A percentile compares a stretch with the other conserved stretches of the same genome.
phyloP scores from a whole-genome alignment of 2,329 filamentous ascomycete species.

The Penicillium occitanis region DNA sequence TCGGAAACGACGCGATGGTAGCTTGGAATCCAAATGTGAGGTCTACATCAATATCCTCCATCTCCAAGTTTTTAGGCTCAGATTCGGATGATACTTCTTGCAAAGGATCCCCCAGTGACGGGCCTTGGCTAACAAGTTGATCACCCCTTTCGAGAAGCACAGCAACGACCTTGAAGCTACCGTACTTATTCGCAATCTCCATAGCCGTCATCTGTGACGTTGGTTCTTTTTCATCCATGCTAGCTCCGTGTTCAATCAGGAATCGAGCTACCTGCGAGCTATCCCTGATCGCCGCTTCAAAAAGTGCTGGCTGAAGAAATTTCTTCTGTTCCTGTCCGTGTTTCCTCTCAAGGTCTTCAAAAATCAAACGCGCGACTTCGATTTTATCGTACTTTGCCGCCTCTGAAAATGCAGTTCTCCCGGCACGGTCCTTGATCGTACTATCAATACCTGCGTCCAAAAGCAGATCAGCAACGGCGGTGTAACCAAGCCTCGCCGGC shows the following conservation, averaged over 20 bases:
- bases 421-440: neutral
- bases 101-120: neutral
- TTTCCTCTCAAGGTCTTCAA: neutral
- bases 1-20: neutral
- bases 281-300: neutral
- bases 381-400: neutral
- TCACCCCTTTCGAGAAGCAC: neutral
- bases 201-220: neutral
- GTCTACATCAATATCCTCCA: neutral
- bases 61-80: neutral
- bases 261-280: neutral
- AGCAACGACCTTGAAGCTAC: neutral
- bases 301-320: neutral
- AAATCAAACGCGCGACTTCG: neutral
- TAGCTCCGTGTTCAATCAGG: neutral
- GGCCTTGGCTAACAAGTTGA: neutral
- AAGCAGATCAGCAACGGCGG: neutral
- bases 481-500: neutral
- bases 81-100: neutral
- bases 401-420: neutral
- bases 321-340: neutral
- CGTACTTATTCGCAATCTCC: neutral
- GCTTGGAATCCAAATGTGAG: neutral
- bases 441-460: neutral
- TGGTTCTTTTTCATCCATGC: neutral